Evolutionary conservation across 805 yeast genomes (phyloP).

Genomic region (Ogataea polymorpha): DNA sequence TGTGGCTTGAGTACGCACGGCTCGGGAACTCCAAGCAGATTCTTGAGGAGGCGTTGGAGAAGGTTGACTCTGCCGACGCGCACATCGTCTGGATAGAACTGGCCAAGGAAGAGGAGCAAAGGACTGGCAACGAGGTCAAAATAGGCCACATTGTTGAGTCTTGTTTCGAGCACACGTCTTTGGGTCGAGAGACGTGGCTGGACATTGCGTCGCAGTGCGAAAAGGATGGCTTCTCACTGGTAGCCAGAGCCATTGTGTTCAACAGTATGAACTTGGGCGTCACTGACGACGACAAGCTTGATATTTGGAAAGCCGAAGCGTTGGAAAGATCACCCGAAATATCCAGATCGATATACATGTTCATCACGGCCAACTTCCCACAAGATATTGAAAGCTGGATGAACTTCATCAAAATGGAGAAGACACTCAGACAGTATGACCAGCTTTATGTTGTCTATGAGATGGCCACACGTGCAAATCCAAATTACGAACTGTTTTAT

Average conservation of each 20-base stretch:
- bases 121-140: slow-evolving; percentile 40
- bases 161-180: slow-evolving; percentile 41
- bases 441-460: slow-evolving; percentile 46
- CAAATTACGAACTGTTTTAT: slow-evolving; percentile 48
- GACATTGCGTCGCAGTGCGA: slow-evolving; percentile 54
- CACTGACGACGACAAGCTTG: slow-evolving; percentile 23
- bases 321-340: slow-evolving; percentile 30
- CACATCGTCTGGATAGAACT: slow-evolving; percentile 68
- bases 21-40: slow-evolving; percentile 51
- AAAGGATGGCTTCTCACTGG: slow-evolving; percentile 38
- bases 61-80: slow-evolving; percentile 44
- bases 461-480: slow-evolving; percentile 48
- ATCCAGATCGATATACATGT: slow-evolving; percentile 47
- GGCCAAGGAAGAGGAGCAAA: slow-evolving; percentile 61
- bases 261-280: slow-evolving; percentile 36
- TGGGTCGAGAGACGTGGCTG: slow-evolving; percentile 50
- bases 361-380: slow-evolving; percentile 47
- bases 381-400: slow-evolving; percentile 47
- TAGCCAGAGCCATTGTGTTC: slow-evolving; percentile 54
- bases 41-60: slow-evolving; percentile 59
- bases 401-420: slow-evolving; percentile 38
- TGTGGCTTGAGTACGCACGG: slow-evolving; percentile 62
- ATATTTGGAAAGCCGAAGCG: slow-evolving; percentile 38
- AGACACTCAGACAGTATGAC: slow-evolving; percentile 25
- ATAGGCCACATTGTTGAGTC: slow-evolving; percentile 46